A percentile compares a stretch with the other conserved stretches of the same genome.
Evolutionary conservation across 306 rosid genomes (phyloP).

Genomic region (Cicer cuneatum): DNA sequence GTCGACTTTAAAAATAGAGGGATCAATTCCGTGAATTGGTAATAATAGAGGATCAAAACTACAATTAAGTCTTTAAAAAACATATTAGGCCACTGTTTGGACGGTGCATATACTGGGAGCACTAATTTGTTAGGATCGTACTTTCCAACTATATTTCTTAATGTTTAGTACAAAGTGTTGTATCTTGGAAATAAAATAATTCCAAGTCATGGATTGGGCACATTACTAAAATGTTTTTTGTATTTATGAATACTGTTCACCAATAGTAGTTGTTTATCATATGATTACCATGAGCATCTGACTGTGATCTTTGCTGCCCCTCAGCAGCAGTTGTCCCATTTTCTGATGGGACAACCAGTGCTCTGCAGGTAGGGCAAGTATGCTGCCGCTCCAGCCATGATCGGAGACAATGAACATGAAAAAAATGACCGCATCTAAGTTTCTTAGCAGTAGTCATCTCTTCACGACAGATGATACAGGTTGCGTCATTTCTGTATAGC

Average conservation of each 20-base stretch:
- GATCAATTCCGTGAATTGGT: too few species aligned
- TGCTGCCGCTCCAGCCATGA: constrained; percentile 99
- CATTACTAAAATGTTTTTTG: background rate
- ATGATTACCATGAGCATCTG: constrained; percentile 69
- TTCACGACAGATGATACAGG: constrained; percentile 98
- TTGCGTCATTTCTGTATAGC: constrained; percentile 86
- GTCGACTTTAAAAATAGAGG: too few species aligned
- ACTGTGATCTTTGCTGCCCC: constrained; percentile 69
- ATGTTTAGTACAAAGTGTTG: background rate
- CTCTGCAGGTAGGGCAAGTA: constrained; percentile 99
- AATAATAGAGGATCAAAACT: too few species aligned
- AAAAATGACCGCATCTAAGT: constrained; percentile 91
- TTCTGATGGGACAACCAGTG: constrained; percentile 93
- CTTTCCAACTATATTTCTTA: background rate
- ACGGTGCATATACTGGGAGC: constrained; percentile 26
- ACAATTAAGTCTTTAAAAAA: too few species aligned
- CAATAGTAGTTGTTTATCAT: background rate
- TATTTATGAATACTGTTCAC: background rate
- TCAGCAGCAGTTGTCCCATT: constrained; percentile 65
- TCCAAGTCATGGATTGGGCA: background rate
- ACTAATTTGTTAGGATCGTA: constrained; percentile 1
- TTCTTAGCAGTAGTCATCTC: constrained; percentile 98
- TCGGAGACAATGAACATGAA: constrained; percentile 96
- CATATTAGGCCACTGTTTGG: background rate
- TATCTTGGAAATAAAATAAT: constrained; percentile 6